phyloP scores from a whole-genome alignment of 2,329 filamentous ascomycete species.

The Endoconidiophora polonica region DNA sequence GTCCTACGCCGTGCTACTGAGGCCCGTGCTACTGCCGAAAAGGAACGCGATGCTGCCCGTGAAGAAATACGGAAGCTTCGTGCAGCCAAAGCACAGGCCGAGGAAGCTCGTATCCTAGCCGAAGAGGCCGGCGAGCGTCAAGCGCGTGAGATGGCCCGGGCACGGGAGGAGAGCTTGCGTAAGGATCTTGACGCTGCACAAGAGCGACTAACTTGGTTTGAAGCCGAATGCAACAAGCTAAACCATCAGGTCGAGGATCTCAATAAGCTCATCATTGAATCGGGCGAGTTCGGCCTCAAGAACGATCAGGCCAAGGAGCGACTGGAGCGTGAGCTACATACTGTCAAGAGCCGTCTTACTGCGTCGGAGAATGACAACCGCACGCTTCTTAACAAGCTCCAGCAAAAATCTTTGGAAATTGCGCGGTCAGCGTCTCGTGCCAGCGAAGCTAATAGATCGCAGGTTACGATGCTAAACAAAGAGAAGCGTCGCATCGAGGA shows the following conservation, averaged over 20 bases:
- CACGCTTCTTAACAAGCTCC: constrained; percentile 86
- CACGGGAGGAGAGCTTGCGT: constrained; percentile 60
- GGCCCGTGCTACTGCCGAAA: constrained; percentile 61
- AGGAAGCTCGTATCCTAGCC: constrained; percentile 70
- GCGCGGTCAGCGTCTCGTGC: constrained; percentile 76
- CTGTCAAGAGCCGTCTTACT: constrained; percentile 71
- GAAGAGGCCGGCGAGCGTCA: constrained; percentile 67
- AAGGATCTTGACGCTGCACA: constrained; percentile 69
- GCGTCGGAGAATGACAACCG: constrained; percentile 96
- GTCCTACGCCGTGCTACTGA: constrained; percentile 73
- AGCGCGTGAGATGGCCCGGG: constrained; percentile 59
- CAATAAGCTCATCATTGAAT: constrained; percentile 74
- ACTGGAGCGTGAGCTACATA: constrained; percentile 76
- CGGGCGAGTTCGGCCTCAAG: constrained; percentile 73
- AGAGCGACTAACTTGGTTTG: constrained; percentile 59
- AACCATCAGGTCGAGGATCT: constrained; percentile 69
- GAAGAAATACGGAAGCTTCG: constrained; percentile 68
- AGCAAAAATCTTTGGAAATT: constrained; percentile 94
- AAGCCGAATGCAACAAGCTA: constrained; percentile 61
- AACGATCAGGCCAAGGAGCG: constrained; percentile 92
- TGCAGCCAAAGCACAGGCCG: constrained; percentile 66
- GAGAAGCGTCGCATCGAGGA: constrained; percentile 77
- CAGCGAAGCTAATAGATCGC: constrained; percentile 64
- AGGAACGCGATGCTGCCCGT: constrained; percentile 78
- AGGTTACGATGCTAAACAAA: constrained; percentile 58